These are phyloP conservation scores for Crotalaria pallida DNA, from an alignment of 306 rosid species.

Conservation along the genomic window DNA sequence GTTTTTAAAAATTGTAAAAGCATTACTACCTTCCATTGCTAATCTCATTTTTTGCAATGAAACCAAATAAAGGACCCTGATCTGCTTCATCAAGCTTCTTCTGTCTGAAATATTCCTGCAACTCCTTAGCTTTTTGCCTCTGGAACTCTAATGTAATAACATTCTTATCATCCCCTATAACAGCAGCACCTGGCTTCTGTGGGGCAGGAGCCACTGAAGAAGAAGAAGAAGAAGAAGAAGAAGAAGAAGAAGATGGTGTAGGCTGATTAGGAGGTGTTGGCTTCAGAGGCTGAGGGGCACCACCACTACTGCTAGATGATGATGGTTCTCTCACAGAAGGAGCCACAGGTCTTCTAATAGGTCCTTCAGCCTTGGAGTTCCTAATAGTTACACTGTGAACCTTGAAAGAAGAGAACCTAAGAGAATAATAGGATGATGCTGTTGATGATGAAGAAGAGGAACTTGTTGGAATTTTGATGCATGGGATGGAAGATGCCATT, in stretches of 20 bases:
- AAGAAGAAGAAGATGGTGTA: too few species aligned
- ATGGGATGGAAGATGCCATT: conserved; percentile 57
- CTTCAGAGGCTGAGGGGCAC: conserved; percentile 35
- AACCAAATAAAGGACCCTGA: conserved; percentile 85
- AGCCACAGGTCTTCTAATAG: conserved; percentile 77
- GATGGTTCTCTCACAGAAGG: conserved; percentile 61
- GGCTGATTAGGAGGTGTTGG: conserved; percentile 52
- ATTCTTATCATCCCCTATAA: conserved; percentile 38
- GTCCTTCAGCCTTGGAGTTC: conserved; percentile 83
- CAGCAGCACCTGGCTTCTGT: conserved; percentile 21
- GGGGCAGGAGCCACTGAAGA: conserved; percentile 12
- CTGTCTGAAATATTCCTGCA: conserved; percentile 82
- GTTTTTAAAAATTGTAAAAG: neutral
- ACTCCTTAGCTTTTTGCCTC: conserved; percentile 85
- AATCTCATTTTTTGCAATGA: conserved; percentile 74
- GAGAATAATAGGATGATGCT: conserved; percentile 25
- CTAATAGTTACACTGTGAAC: conserved; percentile 36
- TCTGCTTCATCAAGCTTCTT: conserved; percentile 78
- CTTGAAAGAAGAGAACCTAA: conserved; percentile 33
- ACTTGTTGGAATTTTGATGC: conserved; percentile 52
- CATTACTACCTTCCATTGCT: conserved; percentile 81
- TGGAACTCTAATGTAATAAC: conserved; percentile 74
- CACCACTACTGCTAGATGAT: too few species aligned
- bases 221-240: too few species aligned
- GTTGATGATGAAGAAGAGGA: conserved; percentile 46